phyloP scores from a whole-genome alignment of 163 green algal species.

The Scenedesmus sp. region DNA sequence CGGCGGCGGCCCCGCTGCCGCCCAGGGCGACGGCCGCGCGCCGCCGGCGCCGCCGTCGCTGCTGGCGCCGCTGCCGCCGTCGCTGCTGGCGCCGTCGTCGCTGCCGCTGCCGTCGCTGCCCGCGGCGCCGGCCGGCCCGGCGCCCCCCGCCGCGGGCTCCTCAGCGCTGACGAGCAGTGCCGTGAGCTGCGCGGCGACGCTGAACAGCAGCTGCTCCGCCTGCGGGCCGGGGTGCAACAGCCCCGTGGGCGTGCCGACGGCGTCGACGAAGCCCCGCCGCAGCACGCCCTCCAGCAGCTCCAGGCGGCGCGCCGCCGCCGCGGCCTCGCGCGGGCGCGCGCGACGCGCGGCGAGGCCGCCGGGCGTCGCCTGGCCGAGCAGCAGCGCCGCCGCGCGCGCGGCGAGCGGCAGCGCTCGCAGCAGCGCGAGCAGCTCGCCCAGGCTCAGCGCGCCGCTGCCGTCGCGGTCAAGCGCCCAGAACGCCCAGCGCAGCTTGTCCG shows the following conservation, averaged over 20 bases:
- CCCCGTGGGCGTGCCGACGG: constrained; percentile 7
- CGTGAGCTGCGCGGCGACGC: constrained; percentile 14
- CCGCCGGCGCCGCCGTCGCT: neutral
- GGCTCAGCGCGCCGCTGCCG: constrained; percentile 11
- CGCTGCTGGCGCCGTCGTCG: constrained; percentile 5
- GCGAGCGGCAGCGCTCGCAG: neutral
- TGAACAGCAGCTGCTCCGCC: constrained; percentile 35
- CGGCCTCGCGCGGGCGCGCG: neutral
- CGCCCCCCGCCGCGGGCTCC: too few species aligned
- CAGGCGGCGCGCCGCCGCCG: neutral
- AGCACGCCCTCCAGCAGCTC: constrained; percentile 16
- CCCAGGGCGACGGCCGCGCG: neutral
- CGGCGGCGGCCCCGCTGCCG: too few species aligned
- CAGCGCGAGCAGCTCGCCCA: neutral
- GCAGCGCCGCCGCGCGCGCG: constrained; percentile 15
- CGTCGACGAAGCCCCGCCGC: constrained; percentile 8
- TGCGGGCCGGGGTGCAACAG: constrained; percentile 1
- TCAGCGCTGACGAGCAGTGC: constrained; percentile 2
- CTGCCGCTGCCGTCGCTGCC: neutral
- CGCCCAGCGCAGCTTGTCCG: constrained; percentile 18
- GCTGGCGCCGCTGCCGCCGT: neutral
- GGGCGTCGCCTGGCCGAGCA: constrained; percentile 12
- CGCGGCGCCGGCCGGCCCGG: neutral
- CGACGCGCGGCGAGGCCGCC: neutral
- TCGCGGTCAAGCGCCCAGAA: constrained; percentile 18